Evolutionary conservation across 2,329 filamentous ascomycete genomes (phyloP), one percentile per base, ranked within the genome.

Genomic region (Fusarium tupiense): DNA sequence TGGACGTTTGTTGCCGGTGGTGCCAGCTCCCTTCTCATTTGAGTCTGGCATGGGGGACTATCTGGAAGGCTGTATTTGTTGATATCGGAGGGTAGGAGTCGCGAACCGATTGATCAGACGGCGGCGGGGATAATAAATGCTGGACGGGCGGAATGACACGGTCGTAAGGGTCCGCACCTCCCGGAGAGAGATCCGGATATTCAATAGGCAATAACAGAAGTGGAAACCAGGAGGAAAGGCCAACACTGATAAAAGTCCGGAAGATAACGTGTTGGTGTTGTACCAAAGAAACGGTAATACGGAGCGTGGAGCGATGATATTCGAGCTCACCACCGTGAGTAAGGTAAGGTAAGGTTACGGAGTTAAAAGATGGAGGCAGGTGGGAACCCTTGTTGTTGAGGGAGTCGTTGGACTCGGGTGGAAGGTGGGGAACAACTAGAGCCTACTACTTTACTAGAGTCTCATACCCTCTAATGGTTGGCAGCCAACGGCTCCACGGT

Each of bases 21-120:
- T 81, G 67, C 82, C 81, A 60, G 74, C 77, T 73, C 71, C 78
- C 67, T 83, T 80, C 69, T 84, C 83, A 61, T 82, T 82, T 52
- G 84, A 84, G 62, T 80, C 80, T 49, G 83, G 77, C 79, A 83
- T 84, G 68, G 67, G 69, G 64, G 33, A 41, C 52, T 52, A n/a
- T 38, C 31, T 60, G 40, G 67, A 46, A 37, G 52, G 40, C 29
- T 69, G 29, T 56, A 35, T 56, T 58, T 68, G 50, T 60, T 44
- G 52, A 58, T 57, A 56, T 33, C 54, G 44, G 65, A 70, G 50
- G 67, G 49, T 53, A 64, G 43, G 53, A 56, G 52, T 63, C 59
- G 60, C 46, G 49, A 68, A 53, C 58, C 50, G 64, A 40, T 56
- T 61, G 72, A 65, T 67, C 57, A 68, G 71, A 61, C 61, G 52